Evolutionary conservation across 345 rosid species (phyloP), one percentile per base, ranked within the genome.

Genomic region (Boechera retrofracta): DNA sequence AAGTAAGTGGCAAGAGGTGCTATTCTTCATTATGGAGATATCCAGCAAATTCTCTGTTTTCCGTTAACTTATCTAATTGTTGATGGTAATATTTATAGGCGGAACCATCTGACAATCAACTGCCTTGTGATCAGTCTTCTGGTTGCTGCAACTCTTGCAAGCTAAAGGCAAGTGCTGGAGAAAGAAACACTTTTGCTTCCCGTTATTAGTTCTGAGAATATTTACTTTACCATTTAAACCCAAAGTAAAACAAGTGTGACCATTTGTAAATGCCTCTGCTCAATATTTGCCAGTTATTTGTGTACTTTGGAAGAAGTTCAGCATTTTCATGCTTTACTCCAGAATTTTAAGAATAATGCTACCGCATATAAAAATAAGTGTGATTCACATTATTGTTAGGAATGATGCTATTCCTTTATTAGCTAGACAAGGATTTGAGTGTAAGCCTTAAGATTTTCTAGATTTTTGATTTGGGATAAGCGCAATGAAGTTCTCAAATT

Each of bases 151-250:
- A 78, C 77, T 77, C 86, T 44, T 84, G 93, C 86, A 85, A 86
- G 79, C 80, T 91, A 71, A 94, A 88, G 97, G 98, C 78, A 64
- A 77, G 87, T 76, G 57, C 68, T 71, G 35, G 58, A 67, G 55
- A 79, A 78, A 18, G 67, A 69, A 29, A 63, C 33, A 24, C 35
- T 55, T 38, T 56, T 55, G 8, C 33, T 45, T 69, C 44, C 28
- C 12, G 24, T 77, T 64, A 45, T 70, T 55, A 63, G 45, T 55
- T 38, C 66, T 64, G 57, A 70, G 26, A 52, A 60, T 51, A 44
- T 26, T 26, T 26, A 57, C 28, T 26, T 26, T 26, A 26, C 28
- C 28, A 26, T 26, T 26, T 26, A 26, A 26, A 26, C 28, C 28
- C 28, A 26, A 26, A 26, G 28, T 26, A 26, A 26, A 26, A 26